Conservation (phyloP, 2,329 filamentous ascomycete species). For the Fusarium sp. region DNA sequence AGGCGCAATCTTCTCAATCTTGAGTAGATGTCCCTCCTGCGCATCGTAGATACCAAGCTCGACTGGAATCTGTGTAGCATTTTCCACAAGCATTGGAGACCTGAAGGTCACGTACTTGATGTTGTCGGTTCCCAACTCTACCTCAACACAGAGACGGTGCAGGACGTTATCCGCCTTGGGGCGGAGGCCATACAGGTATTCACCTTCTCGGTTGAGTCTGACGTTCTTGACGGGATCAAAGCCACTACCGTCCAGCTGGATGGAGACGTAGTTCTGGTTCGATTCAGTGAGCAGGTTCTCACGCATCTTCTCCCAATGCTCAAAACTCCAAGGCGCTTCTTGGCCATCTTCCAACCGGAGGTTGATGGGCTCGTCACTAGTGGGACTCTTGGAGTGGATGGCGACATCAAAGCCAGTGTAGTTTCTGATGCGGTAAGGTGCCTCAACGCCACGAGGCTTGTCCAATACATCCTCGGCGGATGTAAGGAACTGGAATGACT, state of each 20-base stretch:
- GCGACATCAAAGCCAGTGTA: slow-evolving; percentile 93
- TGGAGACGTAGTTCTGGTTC: slow-evolving; percentile 79
- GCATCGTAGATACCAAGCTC: slow-evolving; percentile 92
- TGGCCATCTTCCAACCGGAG: slow-evolving; percentile 87
- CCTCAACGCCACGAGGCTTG: slow-evolving; percentile 90
- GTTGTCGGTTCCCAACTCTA: slow-evolving; percentile 91
- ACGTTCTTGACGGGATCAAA: slow-evolving; percentile 93
- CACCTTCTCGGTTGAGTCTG: slow-evolving; percentile 92
- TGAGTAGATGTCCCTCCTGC: slow-evolving; percentile 87
- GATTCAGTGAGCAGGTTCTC: slow-evolving; percentile 90
- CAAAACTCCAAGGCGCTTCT: slow-evolving; percentile 95
- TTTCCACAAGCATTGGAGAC: slow-evolving; percentile 91
- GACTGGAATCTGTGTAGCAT: slow-evolving; percentile 95
- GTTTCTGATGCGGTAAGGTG: slow-evolving; percentile 93
- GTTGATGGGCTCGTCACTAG: slow-evolving; percentile 74
- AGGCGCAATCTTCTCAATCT: slow-evolving; percentile 97
- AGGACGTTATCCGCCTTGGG: slow-evolving; percentile 87
- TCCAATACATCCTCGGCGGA: slow-evolving; percentile 88
- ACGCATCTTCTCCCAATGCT: slow-evolving; percentile 95
- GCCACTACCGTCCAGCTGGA: slow-evolving; percentile 90
- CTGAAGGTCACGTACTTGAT: slow-evolving; percentile 98
- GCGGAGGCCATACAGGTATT: slow-evolving; percentile 87
- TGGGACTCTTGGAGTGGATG: slow-evolving; percentile 80
- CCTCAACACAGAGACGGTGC: slow-evolving; percentile 91
- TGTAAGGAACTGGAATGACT: slow-evolving; percentile 90